These are phyloP conservation scores for Gastrolobium bilobum DNA, from an alignment of 306 rosid genomes.

Conservation along the genomic window DNA sequence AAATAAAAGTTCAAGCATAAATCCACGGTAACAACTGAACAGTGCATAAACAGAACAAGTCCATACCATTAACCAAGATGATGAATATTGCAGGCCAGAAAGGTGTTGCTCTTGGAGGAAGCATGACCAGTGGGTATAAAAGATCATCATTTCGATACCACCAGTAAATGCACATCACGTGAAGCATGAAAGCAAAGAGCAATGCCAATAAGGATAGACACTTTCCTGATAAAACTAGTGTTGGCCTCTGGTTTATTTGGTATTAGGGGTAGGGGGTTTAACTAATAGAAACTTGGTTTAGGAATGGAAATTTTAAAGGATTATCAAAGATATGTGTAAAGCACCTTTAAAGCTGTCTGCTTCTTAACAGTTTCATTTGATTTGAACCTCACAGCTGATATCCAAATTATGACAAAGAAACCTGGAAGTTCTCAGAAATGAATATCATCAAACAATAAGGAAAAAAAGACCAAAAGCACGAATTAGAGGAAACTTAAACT, in stretches of 20 bases:
- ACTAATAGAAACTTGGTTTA: conserved; percentile 21
- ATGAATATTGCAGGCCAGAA: conserved; percentile 92
- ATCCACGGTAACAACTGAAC: conserved; percentile 6
- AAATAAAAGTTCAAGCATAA: conserved; percentile 14
- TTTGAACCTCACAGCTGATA: conserved; percentile 88
- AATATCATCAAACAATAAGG: conserved; percentile 24
- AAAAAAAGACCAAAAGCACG: conserved; percentile 30
- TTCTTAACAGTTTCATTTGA: conserved; percentile 86
- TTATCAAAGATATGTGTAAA: conserved; percentile 5
- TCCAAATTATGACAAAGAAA: conserved; percentile 82
- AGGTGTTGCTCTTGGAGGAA: conserved; percentile 82
- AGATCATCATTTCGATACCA: conserved; percentile 82
- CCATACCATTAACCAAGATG: conserved; percentile 91
- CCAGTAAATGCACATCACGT: conserved; percentile 80
- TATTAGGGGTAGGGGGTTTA: background rate
- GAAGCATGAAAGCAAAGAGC: conserved; percentile 69
- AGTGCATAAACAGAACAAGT: conserved; percentile 1
- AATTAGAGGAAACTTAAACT: conserved; percentile 34
- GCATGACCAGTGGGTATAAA: conserved; percentile 73
- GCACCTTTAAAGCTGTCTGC: conserved; percentile 96
- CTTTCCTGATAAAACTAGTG: conserved; percentile 67
- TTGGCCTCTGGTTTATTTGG: conserved; percentile 46
- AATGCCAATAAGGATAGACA: conserved; percentile 61
- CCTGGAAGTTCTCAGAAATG: conserved; percentile 65
- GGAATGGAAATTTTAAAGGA: conserved; percentile 40